phyloP scores from a whole-genome alignment of 768 basidiomycete species.

The Serendipita sp. region DNA sequence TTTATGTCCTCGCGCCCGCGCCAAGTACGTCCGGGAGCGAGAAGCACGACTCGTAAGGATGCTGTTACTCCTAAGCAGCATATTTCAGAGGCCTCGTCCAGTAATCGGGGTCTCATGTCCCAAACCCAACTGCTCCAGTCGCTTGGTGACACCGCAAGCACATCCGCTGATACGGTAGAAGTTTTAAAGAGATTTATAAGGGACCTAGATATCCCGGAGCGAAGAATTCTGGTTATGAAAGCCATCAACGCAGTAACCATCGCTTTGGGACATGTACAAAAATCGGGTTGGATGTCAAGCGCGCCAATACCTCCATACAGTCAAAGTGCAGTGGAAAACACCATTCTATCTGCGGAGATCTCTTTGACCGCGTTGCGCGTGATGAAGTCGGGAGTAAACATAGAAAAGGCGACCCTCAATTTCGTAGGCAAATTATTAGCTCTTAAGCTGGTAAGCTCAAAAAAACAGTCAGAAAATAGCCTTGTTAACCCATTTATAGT shows the following conservation, averaged over 20 bases:
- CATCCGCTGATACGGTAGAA: neutral
- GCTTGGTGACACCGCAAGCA: neutral
- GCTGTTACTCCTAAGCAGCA: neutral
- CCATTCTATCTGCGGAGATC: neutral
- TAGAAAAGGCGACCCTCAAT: neutral
- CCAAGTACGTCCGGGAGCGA: neutral
- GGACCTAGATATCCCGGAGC: neutral
- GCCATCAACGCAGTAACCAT: neutral
- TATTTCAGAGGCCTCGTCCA: no score
- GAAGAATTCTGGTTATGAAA: neutral
- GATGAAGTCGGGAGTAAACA: neutral
- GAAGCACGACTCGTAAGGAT: neutral
- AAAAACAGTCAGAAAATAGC: no score
- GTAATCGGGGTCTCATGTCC: no score
- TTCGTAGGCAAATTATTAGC: neutral
- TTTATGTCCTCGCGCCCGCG: neutral
- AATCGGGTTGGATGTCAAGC: neutral
- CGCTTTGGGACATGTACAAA: neutral
- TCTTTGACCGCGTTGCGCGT: neutral
- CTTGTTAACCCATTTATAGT: neutral
- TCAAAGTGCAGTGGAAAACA: neutral
- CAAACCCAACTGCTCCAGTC: neutral
- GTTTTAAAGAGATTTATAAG: neutral
- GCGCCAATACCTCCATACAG: neutral
- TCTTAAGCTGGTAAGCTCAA: neutral